Percentiles rank a stretch among this genome's conserved stretches.
phyloP scores from a whole-genome alignment of 768 basidiomycete genomes.

The Boletus tomentosulus region DNA sequence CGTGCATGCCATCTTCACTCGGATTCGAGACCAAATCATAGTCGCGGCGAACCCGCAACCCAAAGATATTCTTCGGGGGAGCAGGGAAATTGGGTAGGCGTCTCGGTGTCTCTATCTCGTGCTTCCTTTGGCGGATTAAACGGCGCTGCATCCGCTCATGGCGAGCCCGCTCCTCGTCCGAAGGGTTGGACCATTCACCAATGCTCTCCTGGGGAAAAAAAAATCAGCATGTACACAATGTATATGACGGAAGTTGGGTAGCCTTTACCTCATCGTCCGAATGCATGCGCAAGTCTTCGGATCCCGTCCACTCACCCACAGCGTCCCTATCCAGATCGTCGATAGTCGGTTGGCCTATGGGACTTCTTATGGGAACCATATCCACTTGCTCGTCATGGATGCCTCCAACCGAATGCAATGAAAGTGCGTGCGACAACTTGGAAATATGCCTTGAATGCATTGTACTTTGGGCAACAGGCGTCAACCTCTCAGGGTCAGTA shows the following conservation, averaged over 20 bases:
- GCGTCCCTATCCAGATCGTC: conserved; percentile 36
- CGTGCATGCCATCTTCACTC: conserved; percentile 62
- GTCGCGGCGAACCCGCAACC: conserved; percentile 40
- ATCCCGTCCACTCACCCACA: conserved; percentile 79
- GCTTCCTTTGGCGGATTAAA: conserved; percentile 43
- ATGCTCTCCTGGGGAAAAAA: conserved; percentile 53
- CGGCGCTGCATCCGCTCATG: conserved; percentile 63
- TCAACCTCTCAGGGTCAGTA: conserved; percentile 37
- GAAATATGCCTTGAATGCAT: conserved; percentile 70
- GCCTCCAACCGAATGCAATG: conserved; percentile 59
- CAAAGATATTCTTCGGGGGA: conserved; percentile 55
- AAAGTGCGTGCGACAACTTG: conserved; percentile 61
- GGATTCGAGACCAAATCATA: conserved; percentile 84
- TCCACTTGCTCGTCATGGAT: conserved; percentile 35
- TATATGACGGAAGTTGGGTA: neutral
- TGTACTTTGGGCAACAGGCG: conserved; percentile 47
- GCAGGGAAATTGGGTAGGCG: conserved; percentile 77
- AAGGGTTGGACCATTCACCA: conserved; percentile 88
- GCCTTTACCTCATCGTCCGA: conserved; percentile 67
- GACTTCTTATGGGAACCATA: conserved; percentile 29
- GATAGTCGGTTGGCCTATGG: conserved; percentile 29
- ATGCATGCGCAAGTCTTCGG: conserved; percentile 59
- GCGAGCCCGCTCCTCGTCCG: conserved; percentile 81
- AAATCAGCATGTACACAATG: conserved; percentile 5
- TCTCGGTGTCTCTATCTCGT: conserved; percentile 59